A percentile compares a stretch with the other conserved stretches of the same genome.
phyloP scores from a whole-genome alignment of 1,284 basidiomycete genomes.

The Boletellus deceptivus region DNA sequence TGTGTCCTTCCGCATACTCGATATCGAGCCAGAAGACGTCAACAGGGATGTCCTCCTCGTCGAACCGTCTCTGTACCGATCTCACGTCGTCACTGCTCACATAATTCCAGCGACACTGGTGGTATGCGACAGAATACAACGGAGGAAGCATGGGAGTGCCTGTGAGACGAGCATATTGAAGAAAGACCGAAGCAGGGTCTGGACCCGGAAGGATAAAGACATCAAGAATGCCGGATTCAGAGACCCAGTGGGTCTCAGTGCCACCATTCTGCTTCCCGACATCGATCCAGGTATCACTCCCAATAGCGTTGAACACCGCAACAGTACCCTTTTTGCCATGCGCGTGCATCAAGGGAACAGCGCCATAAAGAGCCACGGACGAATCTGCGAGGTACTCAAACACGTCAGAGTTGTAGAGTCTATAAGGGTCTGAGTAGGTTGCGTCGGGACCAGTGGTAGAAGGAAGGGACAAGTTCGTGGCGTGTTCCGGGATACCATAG shows the following conservation, averaged over 20 bases:
- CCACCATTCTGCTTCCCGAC: constrained; percentile 50
- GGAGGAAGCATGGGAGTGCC: constrained; percentile 87
- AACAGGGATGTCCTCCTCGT: constrained; percentile 91
- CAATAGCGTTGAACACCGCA: constrained; percentile 88
- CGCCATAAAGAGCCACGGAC: constrained; percentile 89
- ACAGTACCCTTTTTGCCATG: constrained; percentile 85
- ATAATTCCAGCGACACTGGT: constrained; percentile 99
- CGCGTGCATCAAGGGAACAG: constrained; percentile 92
- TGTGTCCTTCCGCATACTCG: constrained; percentile 92
- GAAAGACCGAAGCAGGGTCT: constrained; percentile 76
- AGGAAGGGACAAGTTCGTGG: constrained; percentile 86
- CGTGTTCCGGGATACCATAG: constrained; percentile 97
- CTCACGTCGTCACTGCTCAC: constrained; percentile 88
- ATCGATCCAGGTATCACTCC: constrained; percentile 96
- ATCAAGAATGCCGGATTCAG: constrained; percentile 95
- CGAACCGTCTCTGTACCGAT: constrained; percentile 84
- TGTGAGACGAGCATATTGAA: constrained; percentile 83
- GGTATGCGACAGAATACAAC: constrained; percentile 90
- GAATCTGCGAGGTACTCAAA: constrained; percentile 96
- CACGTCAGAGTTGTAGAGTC: constrained; percentile 95
- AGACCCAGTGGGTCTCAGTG: constrained; percentile 92
- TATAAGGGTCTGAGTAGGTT: constrained; percentile 87
- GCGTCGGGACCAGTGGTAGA: constrained; percentile 73
- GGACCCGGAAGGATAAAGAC: constrained; percentile 93
- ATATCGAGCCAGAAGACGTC: constrained; percentile 99